These are phyloP conservation scores for Phytophthora crassamura DNA, from an alignment of 352 stramenopile genomes.

Conservation along the genomic window DNA sequence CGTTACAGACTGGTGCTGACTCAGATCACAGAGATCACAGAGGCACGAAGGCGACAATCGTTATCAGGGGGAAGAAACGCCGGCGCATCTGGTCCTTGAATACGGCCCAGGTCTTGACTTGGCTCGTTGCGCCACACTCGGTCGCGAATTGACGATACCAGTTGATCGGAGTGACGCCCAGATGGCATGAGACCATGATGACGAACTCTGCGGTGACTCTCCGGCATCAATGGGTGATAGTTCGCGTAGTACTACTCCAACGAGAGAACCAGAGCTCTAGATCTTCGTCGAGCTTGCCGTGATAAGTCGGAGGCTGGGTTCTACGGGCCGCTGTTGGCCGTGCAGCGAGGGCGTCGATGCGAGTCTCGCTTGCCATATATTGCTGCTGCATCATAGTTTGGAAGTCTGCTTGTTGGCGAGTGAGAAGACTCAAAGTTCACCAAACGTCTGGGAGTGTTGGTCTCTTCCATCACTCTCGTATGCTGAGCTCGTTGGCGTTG, in stretches of 20 bases:
- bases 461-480: too few relatives aligned
- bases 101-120: background rate
- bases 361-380: background rate
- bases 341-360: background rate
- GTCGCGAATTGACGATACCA: constrained; percentile 4
- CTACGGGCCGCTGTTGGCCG: background rate
- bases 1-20: too few relatives aligned
- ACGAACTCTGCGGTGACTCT: constrained; percentile 9
- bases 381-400: constrained; percentile 9
- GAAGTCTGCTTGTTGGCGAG: background rate
- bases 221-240: constrained; percentile 5
- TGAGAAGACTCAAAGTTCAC: too few relatives aligned
- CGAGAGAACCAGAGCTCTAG: constrained; percentile 5
- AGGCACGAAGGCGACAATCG: background rate
- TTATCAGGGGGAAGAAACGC: background rate
- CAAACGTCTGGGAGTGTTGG: too few relatives aligned
- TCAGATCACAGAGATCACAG: background rate
- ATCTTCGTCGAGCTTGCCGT: background rate
- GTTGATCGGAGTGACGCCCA: background rate
- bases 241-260: constrained; percentile 9
- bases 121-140: constrained; percentile 3
- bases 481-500: too few relatives aligned
- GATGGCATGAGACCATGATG: constrained; percentile 5
- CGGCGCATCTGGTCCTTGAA: background rate
- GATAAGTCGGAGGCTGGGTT: background rate